A percentile compares a stretch with the other conserved stretches of the same genome.
phyloP scores from a whole-genome alignment of 345 rosid species.

The Moricandia moricandioides region DNA sequence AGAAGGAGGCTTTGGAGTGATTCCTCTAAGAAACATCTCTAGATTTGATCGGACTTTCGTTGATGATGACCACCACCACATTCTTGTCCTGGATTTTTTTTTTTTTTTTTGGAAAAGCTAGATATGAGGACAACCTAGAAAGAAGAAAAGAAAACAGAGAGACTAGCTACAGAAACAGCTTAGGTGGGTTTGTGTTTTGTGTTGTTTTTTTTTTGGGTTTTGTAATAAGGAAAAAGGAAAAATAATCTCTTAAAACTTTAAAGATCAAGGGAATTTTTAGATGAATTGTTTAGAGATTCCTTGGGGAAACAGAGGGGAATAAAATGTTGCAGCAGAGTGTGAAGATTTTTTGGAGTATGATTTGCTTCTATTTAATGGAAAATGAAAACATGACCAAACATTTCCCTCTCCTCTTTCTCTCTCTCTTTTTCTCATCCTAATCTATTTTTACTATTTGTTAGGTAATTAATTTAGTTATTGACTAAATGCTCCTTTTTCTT shows the following conservation, averaged over 20 bases:
- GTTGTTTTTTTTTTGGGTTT: neutral
- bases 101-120: neutral
- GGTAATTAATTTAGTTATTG: conserved; percentile 6
- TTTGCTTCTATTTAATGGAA: conserved; percentile 27
- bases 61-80: conserved; percentile 33
- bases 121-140: neutral
- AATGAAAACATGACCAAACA: conserved; percentile 17
- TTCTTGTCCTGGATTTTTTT: neutral
- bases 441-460: conserved; percentile 1
- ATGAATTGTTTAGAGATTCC: neutral
- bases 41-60: conserved; percentile 37
- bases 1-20: conserved; percentile 54
- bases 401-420: conserved; percentile 1
- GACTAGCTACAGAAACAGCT: neutral
- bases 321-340: neutral
- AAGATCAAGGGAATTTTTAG: neutral
- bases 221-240: neutral
- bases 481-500: neutral
- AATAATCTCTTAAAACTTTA: neutral
- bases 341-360: conserved; percentile 5
- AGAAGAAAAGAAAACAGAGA: neutral
- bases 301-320: neutral
- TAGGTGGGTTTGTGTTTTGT: neutral
- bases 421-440: conserved; percentile 1
- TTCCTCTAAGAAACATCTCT: conserved; percentile 45